Evolutionary conservation across 768 basidiomycete species (phyloP), one percentile per base, ranked within the genome.

Genomic region (Termitomyces sp.): DNA sequence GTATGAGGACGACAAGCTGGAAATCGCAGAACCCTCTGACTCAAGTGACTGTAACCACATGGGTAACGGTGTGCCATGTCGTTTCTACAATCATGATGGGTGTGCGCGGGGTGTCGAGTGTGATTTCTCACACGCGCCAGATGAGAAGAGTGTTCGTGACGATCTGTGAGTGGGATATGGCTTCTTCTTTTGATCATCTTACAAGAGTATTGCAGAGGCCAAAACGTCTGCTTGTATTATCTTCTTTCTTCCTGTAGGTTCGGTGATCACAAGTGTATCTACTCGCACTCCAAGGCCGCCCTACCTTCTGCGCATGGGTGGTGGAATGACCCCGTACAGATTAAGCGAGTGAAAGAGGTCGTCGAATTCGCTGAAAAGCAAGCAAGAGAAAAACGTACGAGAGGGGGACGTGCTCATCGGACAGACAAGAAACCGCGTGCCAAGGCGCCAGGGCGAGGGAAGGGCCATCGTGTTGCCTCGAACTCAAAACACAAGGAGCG

Each of bases 11-110:
- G 70, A 72, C 3, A 62, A 69, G 6, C 57, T 70, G 5, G 76
- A 77, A 28, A 66, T 74, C 47, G 76, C 72, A 8, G 74, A 75
- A 1, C 70, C 74, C 9, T 82, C 79, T 0, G 83, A 84, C 65
- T 80, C 80, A 11, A 82, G 79, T 52, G 83, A 85, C 61, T 82
- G 73, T 58, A 69, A 71, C 40, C 82, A 83, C 57, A 64, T 63
- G 1, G 83, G 83, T 4, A 84, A 81, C 50, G 75, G 76, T 3
- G 71, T 75, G 2, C 77, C 83, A 0, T 86, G 84, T 65, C 72
- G 77, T 46, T 81, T 79, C 64, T 83, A 85, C 64, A 85, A 86
- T 55, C 81, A 78, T 57, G 70, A 74, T 18, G 79, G 79, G 0
- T 84, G 83, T 63, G 65, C 57, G 10, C 69, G 73, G 3, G 79